phyloP scores from a whole-genome alignment of 169 alveolate species.

The Plasmodium ovale region DNA sequence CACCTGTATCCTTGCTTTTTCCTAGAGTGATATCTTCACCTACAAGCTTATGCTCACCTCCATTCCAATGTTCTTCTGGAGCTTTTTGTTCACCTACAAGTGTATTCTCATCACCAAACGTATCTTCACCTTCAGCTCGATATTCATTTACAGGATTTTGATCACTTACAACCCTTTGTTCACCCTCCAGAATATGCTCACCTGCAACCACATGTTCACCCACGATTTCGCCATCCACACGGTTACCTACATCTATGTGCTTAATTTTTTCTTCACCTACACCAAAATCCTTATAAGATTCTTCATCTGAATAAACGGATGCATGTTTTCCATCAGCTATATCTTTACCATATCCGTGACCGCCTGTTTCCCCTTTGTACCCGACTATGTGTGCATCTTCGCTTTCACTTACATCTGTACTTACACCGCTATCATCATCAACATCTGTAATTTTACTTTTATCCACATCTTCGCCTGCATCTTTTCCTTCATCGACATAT shows the following conservation, averaged over 20 bases:
- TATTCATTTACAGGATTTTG: neutral
- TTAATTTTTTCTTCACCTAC: neutral
- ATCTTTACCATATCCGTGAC: too few relatives aligned
- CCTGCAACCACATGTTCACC: neutral
- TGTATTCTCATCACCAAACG: too few relatives aligned
- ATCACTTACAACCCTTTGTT: neutral
- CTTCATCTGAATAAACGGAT: too few relatives aligned
- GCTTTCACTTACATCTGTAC: too few relatives aligned
- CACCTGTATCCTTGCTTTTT: neutral
- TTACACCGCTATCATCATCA: neutral
- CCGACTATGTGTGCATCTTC: too few relatives aligned
- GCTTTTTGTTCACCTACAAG: neutral
- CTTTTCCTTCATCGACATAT: too few relatives aligned
- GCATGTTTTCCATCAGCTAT: too few relatives aligned
- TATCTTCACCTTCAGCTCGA: neutral
- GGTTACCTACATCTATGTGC: neutral
- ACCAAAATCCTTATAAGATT: too few relatives aligned
- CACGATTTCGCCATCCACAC: neutral
- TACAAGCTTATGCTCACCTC: neutral
- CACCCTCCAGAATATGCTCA: neutral
- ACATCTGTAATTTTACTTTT: conserved; percentile 3
- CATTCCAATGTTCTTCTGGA: neutral
- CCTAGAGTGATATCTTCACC: neutral
- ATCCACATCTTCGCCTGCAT: neutral
- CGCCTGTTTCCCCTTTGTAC: too few relatives aligned